Percentiles rank a stretch among this genome's conserved stretches.
Evolutionary conservation across 768 basidiomycete genomes (phyloP).

Genomic region (Pilatotrama ljubarskyi): DNA sequence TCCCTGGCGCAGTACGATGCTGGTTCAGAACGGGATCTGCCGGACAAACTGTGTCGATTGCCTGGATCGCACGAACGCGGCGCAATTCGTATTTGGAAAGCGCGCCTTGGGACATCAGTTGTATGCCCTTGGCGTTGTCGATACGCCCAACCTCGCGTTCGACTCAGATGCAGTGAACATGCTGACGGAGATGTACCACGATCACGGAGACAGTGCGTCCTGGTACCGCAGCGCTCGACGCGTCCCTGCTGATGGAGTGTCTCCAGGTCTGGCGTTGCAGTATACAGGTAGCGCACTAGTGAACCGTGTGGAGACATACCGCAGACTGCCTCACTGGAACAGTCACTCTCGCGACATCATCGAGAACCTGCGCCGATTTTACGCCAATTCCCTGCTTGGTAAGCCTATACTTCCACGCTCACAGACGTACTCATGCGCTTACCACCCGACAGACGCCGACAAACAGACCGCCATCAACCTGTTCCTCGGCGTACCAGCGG

Average conservation of each 20-base stretch:
- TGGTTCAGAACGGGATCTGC: constrained; percentile 88
- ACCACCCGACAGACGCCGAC: constrained; percentile 70
- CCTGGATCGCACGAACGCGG: constrained; percentile 93
- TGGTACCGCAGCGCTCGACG: neutral
- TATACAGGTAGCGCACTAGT: constrained; percentile 97
- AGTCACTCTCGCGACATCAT: constrained; percentile 96
- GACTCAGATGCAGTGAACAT: constrained; percentile 96
- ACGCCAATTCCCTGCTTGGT: constrained; percentile 92
- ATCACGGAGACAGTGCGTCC: constrained; percentile 88
- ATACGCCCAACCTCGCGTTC: constrained; percentile 81
- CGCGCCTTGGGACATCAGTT: constrained; percentile 93
- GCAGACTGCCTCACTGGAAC: constrained; percentile 95
- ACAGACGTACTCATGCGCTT: neutral
- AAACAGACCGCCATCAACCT: constrained; percentile 97
- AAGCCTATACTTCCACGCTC: constrained; percentile 4
- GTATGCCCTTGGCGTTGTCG: constrained; percentile 89
- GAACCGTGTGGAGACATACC: constrained; percentile 94
- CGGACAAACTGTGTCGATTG: constrained; percentile 98
- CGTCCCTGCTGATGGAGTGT: neutral
- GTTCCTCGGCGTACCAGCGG: constrained; percentile 77
- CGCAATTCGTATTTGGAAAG: constrained; percentile 96
- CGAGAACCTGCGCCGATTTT: constrained; percentile 92
- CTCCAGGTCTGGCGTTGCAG: constrained; percentile 85
- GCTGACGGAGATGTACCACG: constrained; percentile 98
- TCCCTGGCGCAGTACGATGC: constrained; percentile 64